phyloP scores from a whole-genome alignment of 495 filamentous ascomycete genomes.

The Xanthoparmelia taractica region DNA sequence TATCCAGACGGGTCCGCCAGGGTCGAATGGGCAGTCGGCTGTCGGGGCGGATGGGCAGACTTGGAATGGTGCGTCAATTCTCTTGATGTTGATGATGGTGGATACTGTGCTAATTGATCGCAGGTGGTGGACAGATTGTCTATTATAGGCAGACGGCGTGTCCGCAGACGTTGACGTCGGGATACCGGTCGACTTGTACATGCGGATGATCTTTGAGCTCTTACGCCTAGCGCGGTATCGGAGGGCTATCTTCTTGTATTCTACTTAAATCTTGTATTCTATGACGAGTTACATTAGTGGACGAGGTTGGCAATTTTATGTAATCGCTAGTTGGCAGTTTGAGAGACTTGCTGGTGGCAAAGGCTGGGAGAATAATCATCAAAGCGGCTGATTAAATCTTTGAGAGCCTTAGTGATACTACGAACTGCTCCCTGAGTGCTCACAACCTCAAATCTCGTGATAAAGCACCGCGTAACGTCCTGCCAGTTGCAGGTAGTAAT shows the following conservation, averaged over 20 bases:
- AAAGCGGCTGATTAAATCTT: too few relatives aligned
- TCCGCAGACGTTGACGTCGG: neutral
- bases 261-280: too few relatives aligned
- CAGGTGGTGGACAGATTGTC: constrained; percentile 14
- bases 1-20: constrained; percentile 15
- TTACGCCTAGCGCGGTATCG: neutral
- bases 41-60: constrained; percentile 16
- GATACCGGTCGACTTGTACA: constrained; percentile 3
- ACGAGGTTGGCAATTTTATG: too few relatives aligned
- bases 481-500: constrained; percentile 14
- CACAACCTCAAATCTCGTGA: constrained; percentile 1
- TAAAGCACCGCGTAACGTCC: constrained; percentile 10
- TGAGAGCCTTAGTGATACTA: too few relatives aligned
- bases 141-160: constrained; percentile 10
- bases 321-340: too few relatives aligned
- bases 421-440: neutral
- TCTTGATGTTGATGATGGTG: too few relatives aligned
- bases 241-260: too few relatives aligned
- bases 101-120: too few relatives aligned
- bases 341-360: too few relatives aligned
- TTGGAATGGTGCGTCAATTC: constrained; percentile 15
- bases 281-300: too few relatives aligned
- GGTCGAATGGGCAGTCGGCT: neutral
- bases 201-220: neutral
- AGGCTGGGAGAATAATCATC: too few relatives aligned